Evolutionary conservation across 768 basidiomycete species (phyloP).

Genomic region (Xerocomellus intermedius): DNA sequence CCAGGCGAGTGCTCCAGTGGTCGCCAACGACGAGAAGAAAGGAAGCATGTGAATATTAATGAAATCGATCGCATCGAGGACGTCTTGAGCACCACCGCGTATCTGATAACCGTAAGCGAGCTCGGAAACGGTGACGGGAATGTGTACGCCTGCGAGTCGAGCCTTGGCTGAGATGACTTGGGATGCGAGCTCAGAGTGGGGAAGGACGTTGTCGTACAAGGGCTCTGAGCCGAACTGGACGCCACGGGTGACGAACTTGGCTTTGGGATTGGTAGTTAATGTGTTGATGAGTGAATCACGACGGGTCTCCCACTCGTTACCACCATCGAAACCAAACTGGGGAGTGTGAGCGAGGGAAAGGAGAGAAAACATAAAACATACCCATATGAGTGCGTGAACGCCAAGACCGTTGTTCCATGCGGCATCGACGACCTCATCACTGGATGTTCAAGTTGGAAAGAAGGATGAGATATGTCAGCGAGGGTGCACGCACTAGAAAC

Average conservation of each 20-base stretch:
- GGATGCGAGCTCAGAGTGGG: constrained; percentile 44
- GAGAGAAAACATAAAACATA: constrained; percentile 28
- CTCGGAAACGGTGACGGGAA: constrained; percentile 69
- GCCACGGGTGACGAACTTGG: constrained; percentile 61
- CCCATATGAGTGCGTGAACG: constrained; percentile 75
- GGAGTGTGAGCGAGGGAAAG: neutral
- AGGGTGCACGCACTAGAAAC: constrained; percentile 36
- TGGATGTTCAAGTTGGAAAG: constrained; percentile 18
- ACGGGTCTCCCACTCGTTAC: constrained; percentile 50
- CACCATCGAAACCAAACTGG: constrained; percentile 40
- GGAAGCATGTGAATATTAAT: constrained; percentile 73
- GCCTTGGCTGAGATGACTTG: constrained; percentile 52
- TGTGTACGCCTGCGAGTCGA: constrained; percentile 49
- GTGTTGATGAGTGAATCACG: constrained; percentile 50
- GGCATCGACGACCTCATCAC: constrained; percentile 62
- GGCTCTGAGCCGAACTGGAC: constrained; percentile 75
- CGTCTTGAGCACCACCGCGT: constrained; percentile 48
- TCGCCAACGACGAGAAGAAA: constrained; percentile 46
- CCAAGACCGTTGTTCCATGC: constrained; percentile 69
- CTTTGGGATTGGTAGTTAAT: constrained; percentile 59
- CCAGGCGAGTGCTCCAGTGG: constrained; percentile 57
- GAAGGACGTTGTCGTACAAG: constrained; percentile 56
- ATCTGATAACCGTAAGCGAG: constrained; percentile 61
- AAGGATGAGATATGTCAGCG: constrained; percentile 4
- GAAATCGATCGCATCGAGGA: constrained; percentile 58